Percentiles rank a stretch among this genome's conserved stretches.
These are phyloP conservation scores for Cryphonectria carpinicola DNA, from an alignment of 2,329 filamentous ascomycete species.

Conservation along the genomic window DNA sequence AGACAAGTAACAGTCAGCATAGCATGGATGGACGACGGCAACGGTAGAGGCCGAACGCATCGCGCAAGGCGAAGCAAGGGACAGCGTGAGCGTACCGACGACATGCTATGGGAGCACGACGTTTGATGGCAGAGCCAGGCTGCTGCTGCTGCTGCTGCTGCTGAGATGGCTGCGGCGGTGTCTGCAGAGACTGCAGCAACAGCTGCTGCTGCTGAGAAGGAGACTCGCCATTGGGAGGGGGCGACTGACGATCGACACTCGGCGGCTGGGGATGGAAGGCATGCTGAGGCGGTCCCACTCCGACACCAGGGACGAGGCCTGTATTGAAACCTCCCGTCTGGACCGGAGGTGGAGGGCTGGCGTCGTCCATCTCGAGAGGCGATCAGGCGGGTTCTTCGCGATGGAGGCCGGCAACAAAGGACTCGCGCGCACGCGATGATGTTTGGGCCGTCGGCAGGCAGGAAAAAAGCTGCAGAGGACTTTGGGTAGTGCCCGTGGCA, in stretches of 20 bases:
- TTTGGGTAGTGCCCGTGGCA: slow-evolving; percentile 18
- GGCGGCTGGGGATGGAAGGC: neutral
- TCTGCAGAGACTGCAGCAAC: neutral
- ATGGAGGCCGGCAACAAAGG: slow-evolving; percentile 15
- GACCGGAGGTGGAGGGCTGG: neutral
- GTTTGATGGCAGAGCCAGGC: slow-evolving; percentile 44
- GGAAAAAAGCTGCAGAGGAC: slow-evolving; percentile 12
- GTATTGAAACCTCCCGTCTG: slow-evolving; percentile 7
- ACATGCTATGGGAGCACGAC: slow-evolving; percentile 57
- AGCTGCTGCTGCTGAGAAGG: neutral
- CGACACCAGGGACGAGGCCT: slow-evolving; percentile 11
- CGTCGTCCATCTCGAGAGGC: slow-evolving; percentile 11
- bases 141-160: slow-evolving; percentile 17
- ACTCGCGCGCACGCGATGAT: neutral
- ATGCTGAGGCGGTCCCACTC: neutral
- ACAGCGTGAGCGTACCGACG: slow-evolving; percentile 47
- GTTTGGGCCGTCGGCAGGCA: slow-evolving; percentile 18
- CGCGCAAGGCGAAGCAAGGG: slow-evolving; percentile 20
- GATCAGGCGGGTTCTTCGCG: neutral
- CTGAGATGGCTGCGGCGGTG: neutral
- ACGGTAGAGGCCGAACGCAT: neutral
- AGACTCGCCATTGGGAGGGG: neutral
- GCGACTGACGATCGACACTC: neutral
- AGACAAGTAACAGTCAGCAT: slow-evolving; percentile 15
- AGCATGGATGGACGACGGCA: slow-evolving; percentile 11